phyloP scores from a whole-genome alignment of 176 grass and related monocot genomes.

The Oryza punctata region DNA sequence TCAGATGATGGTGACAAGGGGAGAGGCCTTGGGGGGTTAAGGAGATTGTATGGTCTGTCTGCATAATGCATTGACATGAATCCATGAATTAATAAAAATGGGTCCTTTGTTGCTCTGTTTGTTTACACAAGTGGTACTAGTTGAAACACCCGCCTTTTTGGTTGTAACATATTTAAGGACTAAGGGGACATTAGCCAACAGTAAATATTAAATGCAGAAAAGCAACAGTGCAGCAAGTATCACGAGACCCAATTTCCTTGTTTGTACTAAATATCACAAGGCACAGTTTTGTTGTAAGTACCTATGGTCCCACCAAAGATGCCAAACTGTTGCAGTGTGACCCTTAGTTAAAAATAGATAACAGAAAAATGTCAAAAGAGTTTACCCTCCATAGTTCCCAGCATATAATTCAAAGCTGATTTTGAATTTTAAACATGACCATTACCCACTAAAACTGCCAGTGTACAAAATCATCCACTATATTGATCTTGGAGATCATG shows the following conservation, averaged over 20 bases:
- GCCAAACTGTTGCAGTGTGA: neutral
- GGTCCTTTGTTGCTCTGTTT: neutral
- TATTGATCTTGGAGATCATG: neutral
- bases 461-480: neutral
- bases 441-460: too few relatives aligned
- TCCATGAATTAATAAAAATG: neutral
- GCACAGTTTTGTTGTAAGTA: neutral
- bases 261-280: neutral
- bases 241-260: neutral
- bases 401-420: neutral
- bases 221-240: neutral
- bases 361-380: neutral
- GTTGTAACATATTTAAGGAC: constrained; percentile 19
- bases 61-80: constrained; percentile 20
- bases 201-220: constrained; percentile 19
- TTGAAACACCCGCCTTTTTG: constrained; percentile 15
- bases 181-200: constrained; percentile 3
- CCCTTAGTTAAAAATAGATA: neutral
- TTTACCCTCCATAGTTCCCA: neutral
- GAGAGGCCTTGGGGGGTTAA: neutral
- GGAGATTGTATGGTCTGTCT: constrained; percentile 16
- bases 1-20: constrained; percentile 34
- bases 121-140: neutral
- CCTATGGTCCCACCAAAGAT: neutral
- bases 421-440: too few relatives aligned